These are phyloP conservation scores for Candida frijolesensis DNA, from an alignment of 1,139 yeast species.

Conservation along the genomic window DNA sequence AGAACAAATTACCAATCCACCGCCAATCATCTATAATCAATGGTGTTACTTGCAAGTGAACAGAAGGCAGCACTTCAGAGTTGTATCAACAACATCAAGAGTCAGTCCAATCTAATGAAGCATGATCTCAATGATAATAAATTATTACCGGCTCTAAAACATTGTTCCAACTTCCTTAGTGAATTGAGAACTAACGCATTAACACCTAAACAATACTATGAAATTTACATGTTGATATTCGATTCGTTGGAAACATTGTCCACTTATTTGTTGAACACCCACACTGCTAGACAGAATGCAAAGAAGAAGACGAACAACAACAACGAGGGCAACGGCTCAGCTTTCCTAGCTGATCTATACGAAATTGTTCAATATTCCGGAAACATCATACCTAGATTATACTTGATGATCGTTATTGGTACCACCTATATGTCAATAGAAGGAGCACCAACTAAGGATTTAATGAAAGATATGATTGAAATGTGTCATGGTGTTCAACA, in stretches of 20 bases:
- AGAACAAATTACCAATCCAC: not conserved
- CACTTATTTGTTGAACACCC: conserved; percentile 64
- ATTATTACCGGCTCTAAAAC: conserved; percentile 85
- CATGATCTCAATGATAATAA: conserved; percentile 70
- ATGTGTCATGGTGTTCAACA: conserved; percentile 99
- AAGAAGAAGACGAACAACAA: not conserved
- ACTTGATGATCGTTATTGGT: conserved; percentile 94
- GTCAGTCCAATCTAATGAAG: conserved; percentile 77
- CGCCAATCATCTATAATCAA: not conserved
- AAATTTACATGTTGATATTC: conserved; percentile 80
- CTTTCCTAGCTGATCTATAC: conserved; percentile 86
- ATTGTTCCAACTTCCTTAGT: conserved; percentile 78
- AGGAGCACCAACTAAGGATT: conserved; percentile 81
- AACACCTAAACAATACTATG: conserved; percentile 92
- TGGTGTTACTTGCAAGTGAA: conserved; percentile 14
- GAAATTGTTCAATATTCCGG: conserved; percentile 96
- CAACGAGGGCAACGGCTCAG: conserved; percentile 28
- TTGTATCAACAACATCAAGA: conserved; percentile 59
- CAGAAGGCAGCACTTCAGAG: conserved; percentile 39
- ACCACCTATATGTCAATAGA: conserved; percentile 80
- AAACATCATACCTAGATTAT: conserved; percentile 86
- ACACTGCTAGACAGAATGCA: conserved; percentile 36
- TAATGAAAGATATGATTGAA: conserved; percentile 95
- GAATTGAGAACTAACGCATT: conserved; percentile 78
- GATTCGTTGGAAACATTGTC: conserved; percentile 80